phyloP scores from a whole-genome alignment of 1,284 basidiomycete species.

The Lentinula novae-zelandiae region DNA sequence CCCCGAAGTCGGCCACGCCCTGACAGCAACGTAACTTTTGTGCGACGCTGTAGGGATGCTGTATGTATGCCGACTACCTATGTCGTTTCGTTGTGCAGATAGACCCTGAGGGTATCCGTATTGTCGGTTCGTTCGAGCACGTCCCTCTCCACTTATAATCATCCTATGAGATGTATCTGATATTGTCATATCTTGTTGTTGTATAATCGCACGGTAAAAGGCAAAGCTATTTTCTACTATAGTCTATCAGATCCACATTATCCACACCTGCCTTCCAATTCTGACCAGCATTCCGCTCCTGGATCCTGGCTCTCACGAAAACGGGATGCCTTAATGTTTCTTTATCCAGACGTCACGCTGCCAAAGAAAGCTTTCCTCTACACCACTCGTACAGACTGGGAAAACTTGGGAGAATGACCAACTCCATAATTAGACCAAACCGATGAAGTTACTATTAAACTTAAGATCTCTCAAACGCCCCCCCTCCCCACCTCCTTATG shows the following conservation, averaged over 20 bases:
- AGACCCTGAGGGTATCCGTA: no score
- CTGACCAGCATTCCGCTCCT: neutral
- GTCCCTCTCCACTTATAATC: no score
- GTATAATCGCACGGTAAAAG: neutral
- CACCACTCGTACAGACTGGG: neutral
- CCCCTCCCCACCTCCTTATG: neutral
- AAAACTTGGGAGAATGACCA: neutral
- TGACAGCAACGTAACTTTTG: no score
- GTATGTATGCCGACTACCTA: no score
- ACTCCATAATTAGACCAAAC: no score
- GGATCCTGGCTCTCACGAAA: neutral
- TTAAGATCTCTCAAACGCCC: neutral
- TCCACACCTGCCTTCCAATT: neutral
- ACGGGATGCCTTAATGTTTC: neutral
- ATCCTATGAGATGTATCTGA: no score
- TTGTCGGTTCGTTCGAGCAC: no score
- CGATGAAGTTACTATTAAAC: neutral
- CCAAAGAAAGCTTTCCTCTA: neutral
- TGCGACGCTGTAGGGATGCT: no score
- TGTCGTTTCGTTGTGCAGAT: no score
- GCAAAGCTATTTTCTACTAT: neutral
- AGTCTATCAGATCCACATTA: neutral
- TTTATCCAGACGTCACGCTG: neutral
- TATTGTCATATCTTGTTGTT: neutral
- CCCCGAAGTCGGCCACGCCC: no score